A percentile compares a stretch with the other conserved stretches of the same genome.
phyloP scores from a whole-genome alignment of 441 rosid species.

The Geranium incanum region DNA sequence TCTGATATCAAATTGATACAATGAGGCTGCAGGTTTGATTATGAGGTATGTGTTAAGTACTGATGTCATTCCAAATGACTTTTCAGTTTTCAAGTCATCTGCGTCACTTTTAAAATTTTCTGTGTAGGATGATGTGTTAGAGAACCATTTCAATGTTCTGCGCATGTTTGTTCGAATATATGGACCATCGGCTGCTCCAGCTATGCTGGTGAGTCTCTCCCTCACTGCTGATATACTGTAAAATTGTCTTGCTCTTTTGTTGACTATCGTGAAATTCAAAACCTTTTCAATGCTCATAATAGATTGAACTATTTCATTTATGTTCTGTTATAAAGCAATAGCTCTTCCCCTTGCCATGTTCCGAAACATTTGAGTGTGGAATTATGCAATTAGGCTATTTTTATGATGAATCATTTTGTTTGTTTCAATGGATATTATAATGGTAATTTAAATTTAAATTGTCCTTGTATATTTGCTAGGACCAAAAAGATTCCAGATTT shows the following conservation, averaged over 20 bases:
- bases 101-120: constrained; percentile 12
- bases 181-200: constrained; percentile 58
- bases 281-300: neutral
- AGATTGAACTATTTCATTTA: neutral
- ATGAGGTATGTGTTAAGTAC: constrained; percentile 46
- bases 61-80: constrained; percentile 7
- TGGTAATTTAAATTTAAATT: neutral
- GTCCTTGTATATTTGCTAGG: neutral
- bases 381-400: neutral
- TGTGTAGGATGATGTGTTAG: constrained; percentile 69
- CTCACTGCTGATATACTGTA: neutral
- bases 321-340: neutral
- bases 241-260: neutral
- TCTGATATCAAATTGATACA: constrained; percentile 18
- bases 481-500: constrained; percentile 1
- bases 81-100: constrained; percentile 6
- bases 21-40: constrained; percentile 58
- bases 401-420: neutral
- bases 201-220: constrained; percentile 48
- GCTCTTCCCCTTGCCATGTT: neutral
- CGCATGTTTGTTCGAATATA: constrained; percentile 73
- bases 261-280: neutral
- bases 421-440: neutral
- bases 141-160: constrained; percentile 67
- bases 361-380: neutral